Base-by-base conservation (phyloP, 140 eudicot genomes). In the Stevia rebaudiana region DNA sequence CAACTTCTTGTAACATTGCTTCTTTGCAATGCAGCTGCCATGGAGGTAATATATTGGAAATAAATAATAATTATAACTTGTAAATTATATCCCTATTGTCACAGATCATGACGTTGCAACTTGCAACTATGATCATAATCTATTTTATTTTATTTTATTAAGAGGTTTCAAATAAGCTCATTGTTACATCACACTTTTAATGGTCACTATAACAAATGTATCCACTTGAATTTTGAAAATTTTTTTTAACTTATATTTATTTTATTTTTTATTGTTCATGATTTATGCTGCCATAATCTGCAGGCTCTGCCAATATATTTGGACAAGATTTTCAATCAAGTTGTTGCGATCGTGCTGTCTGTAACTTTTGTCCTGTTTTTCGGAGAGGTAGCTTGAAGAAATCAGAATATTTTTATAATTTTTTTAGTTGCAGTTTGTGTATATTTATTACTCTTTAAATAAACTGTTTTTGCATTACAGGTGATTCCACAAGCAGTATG, bases 401-500 rank as follows among this genome's bases (percentile, higher is more conserved):
- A 30, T 46, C 52, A 63, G 60, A n/a, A n/a, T 28, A 1, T 28
- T 28, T 28, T 24, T 6, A n/a, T n/a, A n/a, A n/a, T 5, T 13
- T 41, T 39, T 5, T 51, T 24, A 41, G 44, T 22, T 24, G 15
- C 7, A 36, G n/a, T 8, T 68, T 41, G 49, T 63, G 40, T 65
- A 10, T 28, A 17, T 24, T 30, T 52, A 56, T 46, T 23, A 10
- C 41, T 73, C 24, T 41, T 31, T 59, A 50, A 22, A 79, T 28
- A 21, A 37, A 4, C 15, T 52, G 30, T 57, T 51, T 49, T 39
- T 58, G n/a, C 52, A 58, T 79, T 7, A 42, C 83, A 90, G 97
- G 98, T 92, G 74, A 92, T 92, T 76, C 98, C 98, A 22, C 98
- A 92, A 88, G 86, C 98, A 53, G 78, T 85, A 50, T 92, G 96